Conservation (phyloP, 805 yeast species). For the Ogataea trehalophila region DNA sequence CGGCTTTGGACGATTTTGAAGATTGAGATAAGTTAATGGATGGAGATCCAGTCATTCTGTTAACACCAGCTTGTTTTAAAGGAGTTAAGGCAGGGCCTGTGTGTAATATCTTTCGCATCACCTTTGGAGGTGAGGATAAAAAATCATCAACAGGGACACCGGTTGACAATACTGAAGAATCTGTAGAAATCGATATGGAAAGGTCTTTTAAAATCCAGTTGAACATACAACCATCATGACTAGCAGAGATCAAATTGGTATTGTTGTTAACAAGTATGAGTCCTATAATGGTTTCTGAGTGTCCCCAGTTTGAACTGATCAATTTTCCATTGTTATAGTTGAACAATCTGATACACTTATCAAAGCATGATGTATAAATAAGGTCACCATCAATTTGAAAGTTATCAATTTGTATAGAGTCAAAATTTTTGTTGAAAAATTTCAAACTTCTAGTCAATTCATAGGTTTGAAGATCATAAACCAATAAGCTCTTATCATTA, state of each 20-base stretch:
- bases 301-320: slow-evolving; percentile 55
- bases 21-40: slow-evolving; percentile 1
- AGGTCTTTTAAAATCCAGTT: slow-evolving; percentile 33
- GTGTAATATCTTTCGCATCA: slow-evolving; percentile 19
- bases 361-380: slow-evolving; percentile 44
- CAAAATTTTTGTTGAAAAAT: slow-evolving; percentile 36
- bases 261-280: slow-evolving; percentile 24
- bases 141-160: not conserved
- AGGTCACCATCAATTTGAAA: slow-evolving; percentile 29
- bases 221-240: slow-evolving; percentile 53
- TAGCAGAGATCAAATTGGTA: slow-evolving; percentile 35
- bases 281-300: slow-evolving; percentile 47
- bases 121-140: slow-evolving; percentile 15
- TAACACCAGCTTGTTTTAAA: not conserved
- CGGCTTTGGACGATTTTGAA: not conserved
- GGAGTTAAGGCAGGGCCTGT: slow-evolving; percentile 6
- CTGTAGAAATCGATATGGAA: not conserved
- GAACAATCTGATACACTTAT: slow-evolving; percentile 52
- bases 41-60: not conserved
- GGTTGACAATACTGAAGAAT: slow-evolving; percentile 9
- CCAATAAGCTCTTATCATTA: slow-evolving; percentile 42
- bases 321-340: slow-evolving; percentile 41
- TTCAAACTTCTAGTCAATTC: slow-evolving; percentile 38
- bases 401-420: slow-evolving; percentile 41
- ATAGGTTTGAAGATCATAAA: slow-evolving; percentile 31